Evolutionary conservation across 2,329 filamentous ascomycete genomes (phyloP).

Genomic region (Aureobasidium sp.): DNA sequence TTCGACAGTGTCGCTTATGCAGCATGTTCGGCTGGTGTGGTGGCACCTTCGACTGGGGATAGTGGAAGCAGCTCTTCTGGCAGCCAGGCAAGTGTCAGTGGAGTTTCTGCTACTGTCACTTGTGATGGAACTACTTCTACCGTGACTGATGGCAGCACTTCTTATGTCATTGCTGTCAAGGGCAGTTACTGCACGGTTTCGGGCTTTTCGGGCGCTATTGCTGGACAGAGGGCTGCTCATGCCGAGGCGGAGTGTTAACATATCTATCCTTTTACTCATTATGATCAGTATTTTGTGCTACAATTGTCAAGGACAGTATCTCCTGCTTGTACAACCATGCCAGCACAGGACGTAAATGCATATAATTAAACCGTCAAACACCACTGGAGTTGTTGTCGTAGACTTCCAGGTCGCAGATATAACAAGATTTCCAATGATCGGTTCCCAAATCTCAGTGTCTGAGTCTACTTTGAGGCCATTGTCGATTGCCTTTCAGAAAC

Average conservation of each 20-base stretch:
- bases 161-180: not conserved
- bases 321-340: not conserved
- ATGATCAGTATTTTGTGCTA: too few relatives aligned
- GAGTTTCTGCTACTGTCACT: not conserved
- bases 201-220: not conserved
- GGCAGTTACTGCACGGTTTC: not conserved
- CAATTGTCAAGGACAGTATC: not conserved
- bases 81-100: not conserved
- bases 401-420: too few relatives aligned
- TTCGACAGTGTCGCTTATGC: not conserved
- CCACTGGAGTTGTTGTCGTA: too few relatives aligned
- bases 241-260: not conserved
- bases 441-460: too few relatives aligned
- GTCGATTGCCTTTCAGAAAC: too few relatives aligned
- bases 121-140: not conserved
- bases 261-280: not conserved
- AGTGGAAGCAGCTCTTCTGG: not conserved
- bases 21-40: not conserved
- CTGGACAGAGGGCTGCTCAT: slow-evolving; percentile 9
- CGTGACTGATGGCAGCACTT: not conserved
- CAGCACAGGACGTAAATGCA: not conserved
- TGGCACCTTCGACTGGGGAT: not conserved
- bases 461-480: too few relatives aligned
- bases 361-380: too few relatives aligned
- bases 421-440: too few relatives aligned